Percentiles rank a stretch among this genome's conserved stretches.
Evolutionary conservation across 2,329 filamentous ascomycete species (phyloP).

Genomic region (Mariannaea elegans): DNA sequence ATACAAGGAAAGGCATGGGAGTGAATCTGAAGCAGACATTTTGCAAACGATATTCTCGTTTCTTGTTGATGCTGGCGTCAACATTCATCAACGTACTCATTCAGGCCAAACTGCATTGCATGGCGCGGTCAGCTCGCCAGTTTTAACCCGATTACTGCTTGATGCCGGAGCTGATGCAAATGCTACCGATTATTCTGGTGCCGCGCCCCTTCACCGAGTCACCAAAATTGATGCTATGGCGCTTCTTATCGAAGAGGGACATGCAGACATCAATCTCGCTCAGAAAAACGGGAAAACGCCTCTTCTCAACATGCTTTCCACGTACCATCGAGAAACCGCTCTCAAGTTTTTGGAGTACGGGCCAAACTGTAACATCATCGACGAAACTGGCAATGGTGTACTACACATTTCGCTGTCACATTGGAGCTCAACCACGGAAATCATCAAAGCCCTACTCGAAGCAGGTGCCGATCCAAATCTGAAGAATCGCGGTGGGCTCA

Average conservation of each 20-base stretch:
- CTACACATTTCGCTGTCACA: slow-evolving; percentile 28
- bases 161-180: not conserved
- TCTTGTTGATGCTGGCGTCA: slow-evolving; percentile 34
- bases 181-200: slow-evolving; percentile 5
- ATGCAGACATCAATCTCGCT: slow-evolving; percentile 36
- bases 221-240: slow-evolving; percentile 18
- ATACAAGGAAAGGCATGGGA: too few relatives aligned
- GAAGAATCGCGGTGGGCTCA: not conserved
- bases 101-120: slow-evolving; percentile 33
- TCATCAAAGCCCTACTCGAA: slow-evolving; percentile 24
- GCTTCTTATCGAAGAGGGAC: slow-evolving; percentile 35
- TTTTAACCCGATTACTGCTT: not conserved
- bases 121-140: not conserved
- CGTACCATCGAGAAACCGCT: not conserved
- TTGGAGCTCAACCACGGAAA: not conserved
- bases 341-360: slow-evolving; percentile 28
- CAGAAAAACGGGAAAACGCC: slow-evolving; percentile 31
- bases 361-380: slow-evolving; percentile 24
- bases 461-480: slow-evolving; percentile 35
- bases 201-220: slow-evolving; percentile 29
- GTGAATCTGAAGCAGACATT: not conserved
- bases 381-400: slow-evolving; percentile 32
- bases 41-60: slow-evolving; percentile 24
- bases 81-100: slow-evolving; percentile 30
- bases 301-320: slow-evolving; percentile 24